Evolutionary conservation across 371 early-diverging fungal genomes (phyloP), one percentile per base, ranked within the genome.

Genomic region (Apophysomyces sp.): DNA sequence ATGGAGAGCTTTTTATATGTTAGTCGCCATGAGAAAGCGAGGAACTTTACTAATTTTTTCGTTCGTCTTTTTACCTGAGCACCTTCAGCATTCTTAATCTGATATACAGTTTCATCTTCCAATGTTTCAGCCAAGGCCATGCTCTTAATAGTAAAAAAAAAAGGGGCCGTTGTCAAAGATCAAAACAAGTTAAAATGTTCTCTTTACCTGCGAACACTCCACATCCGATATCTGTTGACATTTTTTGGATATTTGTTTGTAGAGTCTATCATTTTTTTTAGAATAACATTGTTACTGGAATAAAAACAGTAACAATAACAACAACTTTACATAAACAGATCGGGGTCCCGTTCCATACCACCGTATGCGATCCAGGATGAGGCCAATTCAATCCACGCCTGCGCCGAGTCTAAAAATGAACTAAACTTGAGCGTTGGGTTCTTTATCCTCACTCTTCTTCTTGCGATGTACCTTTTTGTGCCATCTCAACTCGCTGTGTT

Each of bases 341-440:
- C 63, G 0, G 79, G 72, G 60, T 76, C 58, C 31, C 76, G 61
- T 55, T 78, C 79, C 40, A 69, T 66, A 2, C 67, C 73, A 15
- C 79, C 79, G 70, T 71, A 78, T 31, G 72, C 57, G 16, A 78
- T 67, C 68, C 63, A 73, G 11, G 67, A 54, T 18, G 68, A 69
- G 13, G 72, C 68, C 18, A 76, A 40, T 15, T 69, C 65, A 29
- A 64, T 56, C 71, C 68, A 78, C 54, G 58, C 29, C 2, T 59
- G 49, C 7, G 67, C 37, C 26, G 60, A 49, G 9, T 29, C 71
- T 71, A 31, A 39, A 30, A 40, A 31, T 13, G 9, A 16, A 9
- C 6, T 21, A 41, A 9, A 16, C 2, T 9, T 34, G 13, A 34
- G 1, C 8, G 34, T 34, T 34, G 0, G 34, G 11, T 29, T 21